Evolutionary conservation across 2,329 filamentous ascomycete genomes (phyloP).

Genomic region (Atkinsonella texensis): DNA sequence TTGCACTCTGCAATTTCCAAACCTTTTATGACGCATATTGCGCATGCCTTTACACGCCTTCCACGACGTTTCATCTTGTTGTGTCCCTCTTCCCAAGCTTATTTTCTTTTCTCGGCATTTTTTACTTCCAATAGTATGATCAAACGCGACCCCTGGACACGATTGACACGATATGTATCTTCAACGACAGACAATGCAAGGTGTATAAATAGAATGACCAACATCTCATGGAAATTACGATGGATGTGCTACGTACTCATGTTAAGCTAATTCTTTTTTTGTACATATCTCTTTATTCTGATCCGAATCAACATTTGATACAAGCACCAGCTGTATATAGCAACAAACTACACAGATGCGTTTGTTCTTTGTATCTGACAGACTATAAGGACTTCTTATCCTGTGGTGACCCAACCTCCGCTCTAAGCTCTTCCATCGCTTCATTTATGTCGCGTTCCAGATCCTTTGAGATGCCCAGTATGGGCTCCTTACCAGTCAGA

Average conservation of each 20-base stretch:
- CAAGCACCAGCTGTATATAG: too few species aligned
- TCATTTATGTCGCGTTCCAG: slow-evolving; percentile 65
- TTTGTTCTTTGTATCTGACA: background rate
- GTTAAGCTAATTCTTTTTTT: background rate
- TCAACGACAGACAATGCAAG: background rate
- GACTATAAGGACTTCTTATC: slow-evolving; percentile 17
- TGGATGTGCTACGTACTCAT: background rate
- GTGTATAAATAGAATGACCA: background rate
- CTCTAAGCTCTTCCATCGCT: slow-evolving; percentile 60
- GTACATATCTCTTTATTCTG: background rate
- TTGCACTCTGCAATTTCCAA: background rate
- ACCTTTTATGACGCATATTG: background rate
- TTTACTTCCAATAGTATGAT: background rate
- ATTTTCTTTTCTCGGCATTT: background rate
- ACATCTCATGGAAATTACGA: background rate
- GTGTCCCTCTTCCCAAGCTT: background rate
- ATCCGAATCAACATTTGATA: too few species aligned
- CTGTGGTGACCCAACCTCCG: slow-evolving; percentile 50
- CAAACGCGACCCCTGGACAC: background rate
- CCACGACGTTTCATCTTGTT: background rate
- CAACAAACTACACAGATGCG: background rate
- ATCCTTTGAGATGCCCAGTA: slow-evolving; percentile 70
- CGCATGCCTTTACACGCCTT: background rate
- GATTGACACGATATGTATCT: background rate
- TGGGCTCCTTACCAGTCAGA: slow-evolving; percentile 43